These are phyloP conservation scores for Russula olivacea DNA, from an alignment of 768 basidiomycete species.

Conservation along the genomic window DNA sequence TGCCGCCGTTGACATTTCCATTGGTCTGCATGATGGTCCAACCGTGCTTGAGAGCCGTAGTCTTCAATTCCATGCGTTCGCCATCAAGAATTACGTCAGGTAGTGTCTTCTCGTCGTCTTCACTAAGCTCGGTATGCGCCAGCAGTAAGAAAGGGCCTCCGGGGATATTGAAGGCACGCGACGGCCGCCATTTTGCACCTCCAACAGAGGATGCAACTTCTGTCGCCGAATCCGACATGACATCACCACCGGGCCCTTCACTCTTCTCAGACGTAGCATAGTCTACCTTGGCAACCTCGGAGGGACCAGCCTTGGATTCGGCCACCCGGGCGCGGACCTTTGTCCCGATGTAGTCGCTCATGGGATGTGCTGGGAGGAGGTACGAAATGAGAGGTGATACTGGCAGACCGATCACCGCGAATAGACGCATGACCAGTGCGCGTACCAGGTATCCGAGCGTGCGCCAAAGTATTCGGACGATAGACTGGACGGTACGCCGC, in stretches of 20 bases:
- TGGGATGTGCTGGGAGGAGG: slow-evolving; percentile 1
- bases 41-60: slow-evolving; percentile 9
- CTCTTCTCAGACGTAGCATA: not conserved
- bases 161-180: slow-evolving; percentile 15
- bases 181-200: not conserved
- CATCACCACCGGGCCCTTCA: not conserved
- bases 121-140: not conserved
- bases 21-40: slow-evolving; percentile 15
- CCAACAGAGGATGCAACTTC: slow-evolving; percentile 13
- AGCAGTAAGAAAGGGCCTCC: slow-evolving; percentile 22
- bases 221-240: slow-evolving; percentile 15
- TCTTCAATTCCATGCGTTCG: slow-evolving; percentile 15
- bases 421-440: slow-evolving; percentile 19
- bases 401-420: slow-evolving; percentile 13
- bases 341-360: not conserved
- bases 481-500: slow-evolving; percentile 12
- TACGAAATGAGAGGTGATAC: slow-evolving; percentile 1
- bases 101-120: slow-evolving; percentile 6
- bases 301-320: not conserved
- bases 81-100: slow-evolving; percentile 19
- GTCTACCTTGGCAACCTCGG: not conserved
- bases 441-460: slow-evolving; percentile 18
- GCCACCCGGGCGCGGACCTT: not conserved
- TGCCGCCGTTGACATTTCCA: slow-evolving; percentile 18
- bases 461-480: slow-evolving; percentile 22